These are phyloP conservation scores for Penicillium longicatenatum DNA, from an alignment of 495 filamentous ascomycete species.

Conservation along the genomic window DNA sequence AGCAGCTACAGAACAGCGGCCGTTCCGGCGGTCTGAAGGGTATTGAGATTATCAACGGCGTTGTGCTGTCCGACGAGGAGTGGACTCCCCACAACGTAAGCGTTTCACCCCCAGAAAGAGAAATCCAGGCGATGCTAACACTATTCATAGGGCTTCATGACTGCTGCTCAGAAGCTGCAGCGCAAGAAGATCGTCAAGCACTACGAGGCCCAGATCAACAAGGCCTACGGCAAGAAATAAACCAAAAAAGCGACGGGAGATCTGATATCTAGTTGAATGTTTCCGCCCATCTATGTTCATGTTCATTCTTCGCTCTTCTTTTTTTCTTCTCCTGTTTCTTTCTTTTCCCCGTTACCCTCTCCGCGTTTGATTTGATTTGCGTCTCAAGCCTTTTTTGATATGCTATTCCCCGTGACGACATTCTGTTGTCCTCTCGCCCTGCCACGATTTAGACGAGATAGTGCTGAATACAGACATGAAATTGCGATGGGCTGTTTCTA, in stretches of 20 bases:
- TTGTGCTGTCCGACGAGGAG: conserved; percentile 91
- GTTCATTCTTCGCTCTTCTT: conserved; percentile 8
- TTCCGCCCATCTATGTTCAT: not conserved
- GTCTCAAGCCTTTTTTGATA: conserved; percentile 20
- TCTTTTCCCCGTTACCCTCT: conserved; percentile 24
- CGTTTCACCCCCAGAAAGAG: conserved; percentile 8
- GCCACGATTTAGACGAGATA: conserved; percentile 26
- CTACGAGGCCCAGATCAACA: conserved; percentile 49
- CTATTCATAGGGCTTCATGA: conserved; percentile 48
- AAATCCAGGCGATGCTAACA: not conserved
- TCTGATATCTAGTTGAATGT: not conserved
- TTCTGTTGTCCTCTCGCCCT: conserved; percentile 2
- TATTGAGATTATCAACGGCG: conserved; percentile 91
- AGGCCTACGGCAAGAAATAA: conserved; percentile 52
- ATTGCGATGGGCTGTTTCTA: conserved; percentile 6
- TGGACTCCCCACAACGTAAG: conserved; percentile 97
- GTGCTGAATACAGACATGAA: conserved; percentile 26
- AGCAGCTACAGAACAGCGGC: conserved; percentile 77
- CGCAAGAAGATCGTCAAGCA: conserved; percentile 54
- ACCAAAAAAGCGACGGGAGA: not conserved
- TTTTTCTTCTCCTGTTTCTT: conserved; percentile 7
- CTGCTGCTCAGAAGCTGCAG: conserved; percentile 58
- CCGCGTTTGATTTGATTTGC: conserved; percentile 17
- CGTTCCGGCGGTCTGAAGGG: conserved; percentile 74
- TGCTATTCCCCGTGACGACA: conserved; percentile 12